These are phyloP conservation scores for Oenanthe javanica DNA, from an alignment of 140 eudicot species.

Conservation along the genomic window DNA sequence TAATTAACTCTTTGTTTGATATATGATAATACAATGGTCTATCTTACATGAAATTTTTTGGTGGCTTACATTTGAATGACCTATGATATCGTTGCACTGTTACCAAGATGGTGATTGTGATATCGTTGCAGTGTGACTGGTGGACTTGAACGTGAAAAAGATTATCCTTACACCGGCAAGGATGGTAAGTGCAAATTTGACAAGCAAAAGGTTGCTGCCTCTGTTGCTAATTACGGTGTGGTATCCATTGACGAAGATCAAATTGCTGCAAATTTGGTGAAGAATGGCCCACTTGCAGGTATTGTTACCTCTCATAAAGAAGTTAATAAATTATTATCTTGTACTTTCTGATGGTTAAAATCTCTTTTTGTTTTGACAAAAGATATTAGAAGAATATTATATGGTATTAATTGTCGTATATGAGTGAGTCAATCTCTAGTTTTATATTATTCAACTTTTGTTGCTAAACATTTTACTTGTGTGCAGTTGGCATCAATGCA, in stretches of 20 bases:
- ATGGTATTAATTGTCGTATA: neutral
- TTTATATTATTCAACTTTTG: neutral
- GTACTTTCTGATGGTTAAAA: neutral
- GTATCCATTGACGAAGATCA: constrained; percentile 70
- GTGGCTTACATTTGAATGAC: neutral
- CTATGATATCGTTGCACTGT: constrained; percentile 34
- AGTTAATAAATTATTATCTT: neutral
- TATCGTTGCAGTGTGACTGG: constrained; percentile 47
- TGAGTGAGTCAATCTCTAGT: too few relatives aligned
- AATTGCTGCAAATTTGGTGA: constrained; percentile 83
- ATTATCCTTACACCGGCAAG: constrained; percentile 79
- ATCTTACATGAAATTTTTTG: neutral
- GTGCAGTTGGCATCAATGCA: constrained; percentile 78
- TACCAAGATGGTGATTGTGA: constrained; percentile 69
- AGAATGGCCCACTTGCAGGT: constrained; percentile 96
- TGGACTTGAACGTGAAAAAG: constrained; percentile 60
- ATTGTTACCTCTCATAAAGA: constrained; percentile 8
- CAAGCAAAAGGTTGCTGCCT: constrained; percentile 63
- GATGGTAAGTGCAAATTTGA: constrained; percentile 69
- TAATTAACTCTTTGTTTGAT: neutral
- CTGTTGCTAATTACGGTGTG: constrained; percentile 79
- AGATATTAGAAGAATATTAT: neutral
- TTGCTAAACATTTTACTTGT: neutral
- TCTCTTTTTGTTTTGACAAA: neutral
- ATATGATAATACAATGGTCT: neutral